Conservation (phyloP, 2,329 filamentous ascomycete genomes). For the Fusarium fujikuroi region DNA sequence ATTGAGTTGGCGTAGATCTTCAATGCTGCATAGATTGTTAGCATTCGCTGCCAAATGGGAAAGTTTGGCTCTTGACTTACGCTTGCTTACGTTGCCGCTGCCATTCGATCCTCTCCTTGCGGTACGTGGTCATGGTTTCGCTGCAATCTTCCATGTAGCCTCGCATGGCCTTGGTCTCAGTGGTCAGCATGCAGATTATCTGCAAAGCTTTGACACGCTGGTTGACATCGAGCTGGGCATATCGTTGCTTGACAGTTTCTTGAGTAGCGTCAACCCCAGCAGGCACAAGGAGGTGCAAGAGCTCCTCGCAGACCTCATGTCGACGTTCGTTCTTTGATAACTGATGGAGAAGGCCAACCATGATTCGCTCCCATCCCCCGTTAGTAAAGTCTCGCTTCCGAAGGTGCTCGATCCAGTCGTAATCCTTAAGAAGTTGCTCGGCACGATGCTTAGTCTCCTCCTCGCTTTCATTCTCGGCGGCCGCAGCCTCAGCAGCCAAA, state of each 20-base stretch:
- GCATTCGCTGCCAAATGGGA: neutral
- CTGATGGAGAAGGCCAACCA: slow-evolving; percentile 87
- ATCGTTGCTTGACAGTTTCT: slow-evolving; percentile 78
- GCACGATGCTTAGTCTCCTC: slow-evolving; percentile 72
- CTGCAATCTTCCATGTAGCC: slow-evolving; percentile 92
- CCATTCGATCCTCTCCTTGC: slow-evolving; percentile 94
- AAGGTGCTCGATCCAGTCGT: slow-evolving; percentile 87
- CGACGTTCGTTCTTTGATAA: slow-evolving; percentile 80
- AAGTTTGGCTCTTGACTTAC: slow-evolving; percentile 55
- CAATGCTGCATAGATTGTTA: slow-evolving; percentile 60
- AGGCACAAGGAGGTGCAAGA: slow-evolving; percentile 85
- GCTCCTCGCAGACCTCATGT: slow-evolving; percentile 77
- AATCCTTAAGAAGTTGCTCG: slow-evolving; percentile 77
- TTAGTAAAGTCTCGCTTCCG: slow-evolving; percentile 85
- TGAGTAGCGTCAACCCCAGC: slow-evolving; percentile 77
- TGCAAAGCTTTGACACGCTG: slow-evolving; percentile 82
- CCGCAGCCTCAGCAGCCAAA: slow-evolving; percentile 68
- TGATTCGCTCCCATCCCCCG: slow-evolving; percentile 91
- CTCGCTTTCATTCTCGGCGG: slow-evolving; percentile 61
- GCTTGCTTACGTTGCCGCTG: slow-evolving; percentile 79
- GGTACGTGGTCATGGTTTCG: slow-evolving; percentile 91
- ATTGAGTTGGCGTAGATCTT: slow-evolving; percentile 76
- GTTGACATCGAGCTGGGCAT: slow-evolving; percentile 83
- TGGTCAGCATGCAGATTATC: slow-evolving; percentile 84
- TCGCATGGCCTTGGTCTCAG: slow-evolving; percentile 86